These are phyloP conservation scores for Leishmania tarentolae DNA, from an alignment of 208 protist genomes.

Conservation along the genomic window DNA sequence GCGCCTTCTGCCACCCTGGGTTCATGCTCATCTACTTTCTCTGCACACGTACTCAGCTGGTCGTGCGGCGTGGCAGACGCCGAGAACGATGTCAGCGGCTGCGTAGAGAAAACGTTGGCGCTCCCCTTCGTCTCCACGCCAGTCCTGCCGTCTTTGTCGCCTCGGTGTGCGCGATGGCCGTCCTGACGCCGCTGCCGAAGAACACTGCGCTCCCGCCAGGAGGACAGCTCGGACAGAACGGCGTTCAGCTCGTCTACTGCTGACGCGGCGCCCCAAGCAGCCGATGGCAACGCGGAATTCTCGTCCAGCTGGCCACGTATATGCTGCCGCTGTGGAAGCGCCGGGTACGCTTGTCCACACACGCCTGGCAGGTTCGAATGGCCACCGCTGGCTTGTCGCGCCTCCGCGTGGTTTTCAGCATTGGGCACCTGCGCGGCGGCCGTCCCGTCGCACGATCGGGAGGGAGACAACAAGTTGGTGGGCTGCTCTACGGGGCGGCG, in stretches of 20 bases:
- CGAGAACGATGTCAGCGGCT: not conserved
- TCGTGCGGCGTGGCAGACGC: not conserved
- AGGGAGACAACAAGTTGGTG: not conserved
- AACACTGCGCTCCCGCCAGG: slow-evolving; percentile 32
- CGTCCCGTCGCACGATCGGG: not conserved
- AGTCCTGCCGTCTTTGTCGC: not conserved
- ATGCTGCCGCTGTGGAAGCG: not conserved
- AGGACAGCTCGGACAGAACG: slow-evolving; percentile 30
- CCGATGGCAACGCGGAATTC: not conserved
- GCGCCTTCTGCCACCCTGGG: not conserved
- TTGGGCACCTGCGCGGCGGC: not conserved
- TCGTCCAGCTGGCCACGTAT: not conserved
- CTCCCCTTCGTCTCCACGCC: not conserved
- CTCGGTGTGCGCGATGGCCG: not conserved
- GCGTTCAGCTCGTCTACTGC: slow-evolving; percentile 18
- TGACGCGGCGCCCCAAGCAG: not conserved
- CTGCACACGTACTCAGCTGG: not conserved
- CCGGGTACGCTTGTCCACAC: not conserved
- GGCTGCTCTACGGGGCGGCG: not conserved
- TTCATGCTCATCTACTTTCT: too few species aligned
- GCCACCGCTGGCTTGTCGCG: not conserved
- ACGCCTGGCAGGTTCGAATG: not conserved
- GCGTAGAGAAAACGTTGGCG: not conserved
- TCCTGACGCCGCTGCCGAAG: slow-evolving; percentile 17
- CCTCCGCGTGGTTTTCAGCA: too few species aligned